Percentiles rank a stretch among this genome's conserved stretches.
Conservation (phyloP, 2,329 filamentous ascomycete genomes). For the Didymella arachidicola region DNA sequence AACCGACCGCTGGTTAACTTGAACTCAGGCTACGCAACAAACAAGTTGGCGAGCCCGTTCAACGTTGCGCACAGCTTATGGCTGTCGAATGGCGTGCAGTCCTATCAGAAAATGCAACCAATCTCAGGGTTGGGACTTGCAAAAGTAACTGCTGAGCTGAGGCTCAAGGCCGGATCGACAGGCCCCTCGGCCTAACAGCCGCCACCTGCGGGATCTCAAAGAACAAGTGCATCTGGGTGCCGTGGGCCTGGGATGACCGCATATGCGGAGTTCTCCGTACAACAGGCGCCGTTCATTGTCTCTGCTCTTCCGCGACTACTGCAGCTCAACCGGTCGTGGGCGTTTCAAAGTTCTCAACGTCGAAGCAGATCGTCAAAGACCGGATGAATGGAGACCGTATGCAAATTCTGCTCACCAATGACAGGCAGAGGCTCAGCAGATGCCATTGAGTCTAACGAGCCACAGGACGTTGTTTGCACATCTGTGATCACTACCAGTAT, state of each 20-base stretch:
- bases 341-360: conserved; percentile 21
- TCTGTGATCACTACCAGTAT: neutral
- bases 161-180: conserved; percentile 22
- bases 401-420: conserved; percentile 6
- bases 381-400: conserved; percentile 9
- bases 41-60: conserved; percentile 10
- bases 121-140: conserved; percentile 5
- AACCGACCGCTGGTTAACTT: conserved; percentile 14
- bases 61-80: conserved; percentile 8
- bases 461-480: neutral
- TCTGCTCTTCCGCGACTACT: conserved; percentile 16
- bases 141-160: conserved; percentile 16
- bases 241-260: conserved; percentile 15
- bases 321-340: conserved; percentile 10
- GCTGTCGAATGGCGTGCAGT: conserved; percentile 10
- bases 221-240: conserved; percentile 15
- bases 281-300: conserved; percentile 7
- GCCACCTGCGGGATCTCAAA: conserved; percentile 22
- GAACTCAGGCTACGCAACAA: conserved; percentile 5
- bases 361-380: conserved; percentile 1
- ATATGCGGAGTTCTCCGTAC: conserved; percentile 18
- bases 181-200: conserved; percentile 12
- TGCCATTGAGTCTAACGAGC: conserved; percentile 1
- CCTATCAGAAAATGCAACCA: conserved; percentile 14
- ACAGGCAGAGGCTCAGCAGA: neutral